Percentiles rank a stretch among this genome's conserved stretches.
Evolutionary conservation across 306 rosid genomes (phyloP).

Genomic region (Malus fusca): DNA sequence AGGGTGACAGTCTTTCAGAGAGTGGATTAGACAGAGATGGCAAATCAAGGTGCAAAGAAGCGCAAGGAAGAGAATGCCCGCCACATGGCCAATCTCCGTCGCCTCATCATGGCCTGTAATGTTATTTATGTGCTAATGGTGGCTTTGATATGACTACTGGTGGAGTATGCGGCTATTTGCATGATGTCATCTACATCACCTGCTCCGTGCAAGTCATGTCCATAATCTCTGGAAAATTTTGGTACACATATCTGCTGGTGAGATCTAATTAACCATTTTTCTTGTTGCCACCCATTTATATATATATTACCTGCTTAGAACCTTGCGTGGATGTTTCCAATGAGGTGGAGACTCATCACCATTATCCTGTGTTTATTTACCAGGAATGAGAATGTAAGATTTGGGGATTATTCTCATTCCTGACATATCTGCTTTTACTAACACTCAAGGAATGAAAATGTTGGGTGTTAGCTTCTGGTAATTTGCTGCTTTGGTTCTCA

Average conservation of each 20-base stretch:
- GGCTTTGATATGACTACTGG: slow-evolving; percentile 89
- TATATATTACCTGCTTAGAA: background rate
- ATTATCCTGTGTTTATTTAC: background rate
- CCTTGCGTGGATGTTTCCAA: background rate
- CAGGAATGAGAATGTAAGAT: background rate
- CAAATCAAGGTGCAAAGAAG: slow-evolving; percentile 96
- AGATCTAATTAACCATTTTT: slow-evolving; percentile 17
- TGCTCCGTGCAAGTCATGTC: slow-evolving; percentile 90
- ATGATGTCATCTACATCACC: slow-evolving; percentile 83
- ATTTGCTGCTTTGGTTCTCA: too few relatives aligned
- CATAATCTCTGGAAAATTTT: slow-evolving; percentile 83
- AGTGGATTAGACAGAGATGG: slow-evolving; percentile 34
- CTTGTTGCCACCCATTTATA: slow-evolving; percentile 2
- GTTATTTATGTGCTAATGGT: slow-evolving; percentile 61
- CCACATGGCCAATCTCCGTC: slow-evolving; percentile 74
- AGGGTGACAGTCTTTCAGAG: background rate
- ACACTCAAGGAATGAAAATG: background rate
- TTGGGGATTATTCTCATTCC: background rate
- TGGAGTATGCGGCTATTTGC: slow-evolving; percentile 90
- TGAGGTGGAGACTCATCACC: background rate
- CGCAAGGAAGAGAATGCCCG: slow-evolving; percentile 87
- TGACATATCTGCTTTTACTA: background rate
- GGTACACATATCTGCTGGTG: slow-evolving; percentile 84
- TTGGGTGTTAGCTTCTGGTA: background rate
- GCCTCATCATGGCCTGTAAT: slow-evolving; percentile 67